These are phyloP conservation scores for Exophiala alcalophila DNA, from an alignment of 2,329 filamentous ascomycete species.

Conservation along the genomic window DNA sequence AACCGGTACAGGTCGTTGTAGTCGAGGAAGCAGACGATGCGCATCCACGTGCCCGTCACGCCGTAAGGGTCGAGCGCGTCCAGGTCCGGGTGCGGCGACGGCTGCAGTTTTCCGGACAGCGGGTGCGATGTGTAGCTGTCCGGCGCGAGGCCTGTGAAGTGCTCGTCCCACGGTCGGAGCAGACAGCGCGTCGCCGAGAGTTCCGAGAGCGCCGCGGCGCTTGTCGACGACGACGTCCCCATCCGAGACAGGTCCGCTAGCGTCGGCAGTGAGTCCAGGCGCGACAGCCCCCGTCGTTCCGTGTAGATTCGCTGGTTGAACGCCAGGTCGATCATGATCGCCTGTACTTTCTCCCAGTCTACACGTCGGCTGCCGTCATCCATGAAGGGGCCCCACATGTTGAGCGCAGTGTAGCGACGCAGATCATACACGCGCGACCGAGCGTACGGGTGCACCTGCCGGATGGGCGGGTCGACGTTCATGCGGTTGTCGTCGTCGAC, in stretches of 20 bases:
- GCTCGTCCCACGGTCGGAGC: constrained; percentile 25
- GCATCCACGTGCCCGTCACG: constrained; percentile 67
- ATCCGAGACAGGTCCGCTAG: background rate
- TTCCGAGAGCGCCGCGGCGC: no score
- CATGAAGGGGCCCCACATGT: constrained; percentile 69
- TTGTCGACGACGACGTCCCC: constrained; percentile 16
- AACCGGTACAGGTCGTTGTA: constrained; percentile 70
- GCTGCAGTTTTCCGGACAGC: constrained; percentile 33
- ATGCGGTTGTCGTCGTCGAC: background rate
- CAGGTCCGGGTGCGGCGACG: constrained; percentile 33
- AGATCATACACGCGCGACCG: constrained; percentile 71
- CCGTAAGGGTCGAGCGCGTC: constrained; percentile 66
- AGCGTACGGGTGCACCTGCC: constrained; percentile 57
- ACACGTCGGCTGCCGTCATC: constrained; percentile 60
- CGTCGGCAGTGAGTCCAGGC: constrained; percentile 1
- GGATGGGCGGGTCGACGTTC: constrained; percentile 8
- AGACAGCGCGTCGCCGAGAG: constrained; percentile 10
- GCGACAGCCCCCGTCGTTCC: constrained; percentile 16
- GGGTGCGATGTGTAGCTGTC: constrained; percentile 26
- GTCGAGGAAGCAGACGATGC: constrained; percentile 58
- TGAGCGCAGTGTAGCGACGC: constrained; percentile 60
- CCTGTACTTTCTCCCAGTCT: constrained; percentile 79
- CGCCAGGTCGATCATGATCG: constrained; percentile 66
- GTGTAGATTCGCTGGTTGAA: constrained; percentile 57
- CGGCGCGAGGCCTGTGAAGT: constrained; percentile 30